phyloP scores from a whole-genome alignment of 306 rosid species.

The Lupinus albus region DNA sequence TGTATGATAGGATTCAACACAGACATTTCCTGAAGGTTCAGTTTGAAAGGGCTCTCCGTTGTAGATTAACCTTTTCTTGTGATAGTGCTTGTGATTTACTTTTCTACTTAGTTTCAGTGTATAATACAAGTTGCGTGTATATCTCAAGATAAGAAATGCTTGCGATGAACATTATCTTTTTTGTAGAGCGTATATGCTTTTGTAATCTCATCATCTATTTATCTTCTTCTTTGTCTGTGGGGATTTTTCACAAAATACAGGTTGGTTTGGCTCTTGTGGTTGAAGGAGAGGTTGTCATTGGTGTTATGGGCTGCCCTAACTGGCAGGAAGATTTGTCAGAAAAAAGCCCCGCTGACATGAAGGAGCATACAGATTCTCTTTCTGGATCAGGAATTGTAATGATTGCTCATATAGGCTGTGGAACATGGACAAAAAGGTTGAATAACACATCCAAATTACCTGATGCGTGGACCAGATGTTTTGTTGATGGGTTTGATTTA shows the following conservation, averaged over 20 bases:
- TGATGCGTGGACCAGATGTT: conserved; percentile 68
- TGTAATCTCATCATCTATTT: conserved; percentile 4
- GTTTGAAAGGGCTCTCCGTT: conserved; percentile 21
- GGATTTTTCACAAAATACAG: conserved; percentile 44
- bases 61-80: conserved; percentile 16
- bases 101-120: conserved; percentile 4
- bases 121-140: conserved; percentile 11
- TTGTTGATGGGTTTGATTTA: conserved; percentile 55
- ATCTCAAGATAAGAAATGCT: conserved; percentile 18
- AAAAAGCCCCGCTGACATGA: conserved; percentile 44
- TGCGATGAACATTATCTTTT: conserved; percentile 12
- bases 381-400: conserved; percentile 65
- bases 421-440: conserved; percentile 72
- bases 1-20: neutral
- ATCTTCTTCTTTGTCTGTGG: conserved; percentile 21
- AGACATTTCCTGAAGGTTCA: neutral
- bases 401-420: conserved; percentile 78
- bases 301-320: conserved; percentile 94
- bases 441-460: conserved; percentile 43
- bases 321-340: conserved; percentile 59
- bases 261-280: conserved; percentile 94
- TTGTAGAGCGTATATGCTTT: conserved; percentile 17
- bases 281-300: conserved; percentile 72
- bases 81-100: conserved; percentile 30
- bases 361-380: conserved; percentile 40